phyloP scores from a whole-genome alignment of 257 asterid species.

The Penstemon barbatus region DNA sequence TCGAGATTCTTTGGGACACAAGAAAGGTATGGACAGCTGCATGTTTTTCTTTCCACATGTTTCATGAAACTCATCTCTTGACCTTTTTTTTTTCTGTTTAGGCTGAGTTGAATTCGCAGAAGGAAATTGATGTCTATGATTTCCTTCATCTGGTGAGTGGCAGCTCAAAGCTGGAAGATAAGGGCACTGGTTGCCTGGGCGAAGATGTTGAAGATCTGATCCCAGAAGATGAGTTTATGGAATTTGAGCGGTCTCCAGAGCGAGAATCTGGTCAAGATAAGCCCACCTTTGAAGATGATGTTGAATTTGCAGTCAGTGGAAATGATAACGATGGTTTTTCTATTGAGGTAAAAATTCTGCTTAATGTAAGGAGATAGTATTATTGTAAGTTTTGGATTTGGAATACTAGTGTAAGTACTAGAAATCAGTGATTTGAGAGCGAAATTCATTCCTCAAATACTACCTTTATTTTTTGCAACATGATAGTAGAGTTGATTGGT shows the following conservation, averaged over 20 bases:
- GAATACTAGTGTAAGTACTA: neutral
- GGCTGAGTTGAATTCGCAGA: slow-evolving; percentile 60
- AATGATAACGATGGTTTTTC: slow-evolving; percentile 35
- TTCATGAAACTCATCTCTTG: slow-evolving; percentile 18
- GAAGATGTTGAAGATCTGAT: slow-evolving; percentile 70
- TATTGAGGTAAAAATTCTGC: slow-evolving; percentile 37
- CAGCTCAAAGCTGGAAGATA: slow-evolving; percentile 50
- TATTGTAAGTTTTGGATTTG: neutral
- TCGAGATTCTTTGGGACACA: slow-evolving; percentile 85
- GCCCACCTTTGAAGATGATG: slow-evolving; percentile 75
- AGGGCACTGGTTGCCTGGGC: slow-evolving; percentile 73
- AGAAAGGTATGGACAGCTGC: slow-evolving; percentile 57
- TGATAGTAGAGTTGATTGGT: neutral
- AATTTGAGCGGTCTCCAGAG: slow-evolving; percentile 63
- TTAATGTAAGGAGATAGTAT: slow-evolving; percentile 18
- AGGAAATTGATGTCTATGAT: slow-evolving; percentile 69
- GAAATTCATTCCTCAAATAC: slow-evolving; percentile 2
- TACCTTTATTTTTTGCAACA: slow-evolving; percentile 10
- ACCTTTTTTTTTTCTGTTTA: slow-evolving; percentile 27
- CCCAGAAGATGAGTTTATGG: slow-evolving; percentile 58
- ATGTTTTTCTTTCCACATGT: too few relatives aligned
- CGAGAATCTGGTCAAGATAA: slow-evolving; percentile 61
- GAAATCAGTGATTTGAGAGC: slow-evolving; percentile 13
- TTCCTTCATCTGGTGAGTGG: slow-evolving; percentile 79
- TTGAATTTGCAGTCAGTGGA: slow-evolving; percentile 41